Percentiles rank a stretch among this genome's conserved stretches.
These are phyloP conservation scores for Inga laurina DNA, from an alignment of 306 rosid species.

Conservation along the genomic window DNA sequence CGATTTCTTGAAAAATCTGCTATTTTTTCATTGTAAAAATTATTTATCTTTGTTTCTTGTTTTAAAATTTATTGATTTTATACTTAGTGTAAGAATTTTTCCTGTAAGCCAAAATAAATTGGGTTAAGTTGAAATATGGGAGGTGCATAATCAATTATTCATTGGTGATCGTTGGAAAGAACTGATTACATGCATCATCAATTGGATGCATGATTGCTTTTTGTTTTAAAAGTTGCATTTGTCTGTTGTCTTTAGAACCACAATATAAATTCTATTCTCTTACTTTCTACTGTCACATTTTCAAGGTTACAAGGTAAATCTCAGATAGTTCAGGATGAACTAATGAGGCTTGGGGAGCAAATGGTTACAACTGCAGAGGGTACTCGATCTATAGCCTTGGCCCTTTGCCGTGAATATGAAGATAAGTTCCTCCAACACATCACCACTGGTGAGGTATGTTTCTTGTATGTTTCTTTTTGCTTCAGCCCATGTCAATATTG, in stretches of 20 bases:
- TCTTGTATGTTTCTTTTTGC: not conserved
- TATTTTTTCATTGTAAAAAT: not conserved
- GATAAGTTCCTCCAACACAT: constrained; percentile 94
- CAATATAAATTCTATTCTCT: not conserved
- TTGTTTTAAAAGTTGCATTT: not conserved
- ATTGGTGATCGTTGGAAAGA: not conserved
- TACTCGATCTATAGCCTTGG: constrained; percentile 92
- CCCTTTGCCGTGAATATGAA: constrained; percentile 98
- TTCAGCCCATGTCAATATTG: constrained; percentile 20
- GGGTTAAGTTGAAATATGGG: not conserved
- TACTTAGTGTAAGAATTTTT: constrained; percentile 4
- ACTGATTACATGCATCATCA: not conserved
- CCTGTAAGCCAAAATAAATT: not conserved
- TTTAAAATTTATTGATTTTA: not conserved
- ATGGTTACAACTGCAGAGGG: constrained; percentile 93
- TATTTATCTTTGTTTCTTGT: not conserved
- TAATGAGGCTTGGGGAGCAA: constrained; percentile 90
- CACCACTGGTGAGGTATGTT: constrained; percentile 86
- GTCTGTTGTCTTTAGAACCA: not conserved
- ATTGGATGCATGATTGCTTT: not conserved
- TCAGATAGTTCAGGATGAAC: constrained; percentile 91
- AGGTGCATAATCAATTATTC: not conserved
- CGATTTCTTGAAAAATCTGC: not conserved
- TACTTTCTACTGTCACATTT: constrained; percentile 18
- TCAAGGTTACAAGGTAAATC: constrained; percentile 96